Evolutionary conservation across 2,329 filamentous ascomycete species (phyloP), one percentile per base, ranked within the genome.

Genomic region (Ceratocystis colombiana): DNA sequence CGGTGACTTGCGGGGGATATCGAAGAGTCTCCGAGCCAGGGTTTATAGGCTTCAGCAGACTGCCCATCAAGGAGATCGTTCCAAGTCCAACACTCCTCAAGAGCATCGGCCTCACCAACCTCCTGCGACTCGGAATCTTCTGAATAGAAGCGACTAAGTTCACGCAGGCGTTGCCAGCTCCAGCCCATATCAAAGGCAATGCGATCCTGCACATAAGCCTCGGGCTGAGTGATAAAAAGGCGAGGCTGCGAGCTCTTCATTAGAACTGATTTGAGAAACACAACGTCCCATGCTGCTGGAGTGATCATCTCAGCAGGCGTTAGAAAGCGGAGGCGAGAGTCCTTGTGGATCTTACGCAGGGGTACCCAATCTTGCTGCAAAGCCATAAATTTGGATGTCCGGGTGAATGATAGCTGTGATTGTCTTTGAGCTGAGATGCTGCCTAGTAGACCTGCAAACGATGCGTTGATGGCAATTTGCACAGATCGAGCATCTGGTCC

Each of bases 141-240:
- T 1, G 77, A 75, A 69, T 82, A 81, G 22, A 83, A 77, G 4
- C 83, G 79, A 62, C 82, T 84, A 28, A 90, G 76, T 70, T 85
- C 80, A 44, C 84, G 82, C 8, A 92, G 74, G 59, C 80, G 81
- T 70, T 85, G 84, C 89, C 89, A 93, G 1, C 83, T 85, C 87
- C 87, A 91, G 4, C 79, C 79, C 8, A 77, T 72, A 55, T 81
- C 78, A 46, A 81, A 80, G 4, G 81, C 78, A 41, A 79, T 75
- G 15, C 76, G 73, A 68, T 85, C 82, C 71, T 93, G 89, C 1
- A 89, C 76, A 70, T 93, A 93, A 1, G 87, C 86, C 70, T 88
- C 85, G 2, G 86, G 83, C 67, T 89, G 87, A 0, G 89, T 93
- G 67, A 92, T 80, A 74, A 88, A 93, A 12, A 93, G 80, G 7